Evolutionary conservation across 2,329 filamentous ascomycete species (phyloP).

Genomic region (Penicillium sp.): DNA sequence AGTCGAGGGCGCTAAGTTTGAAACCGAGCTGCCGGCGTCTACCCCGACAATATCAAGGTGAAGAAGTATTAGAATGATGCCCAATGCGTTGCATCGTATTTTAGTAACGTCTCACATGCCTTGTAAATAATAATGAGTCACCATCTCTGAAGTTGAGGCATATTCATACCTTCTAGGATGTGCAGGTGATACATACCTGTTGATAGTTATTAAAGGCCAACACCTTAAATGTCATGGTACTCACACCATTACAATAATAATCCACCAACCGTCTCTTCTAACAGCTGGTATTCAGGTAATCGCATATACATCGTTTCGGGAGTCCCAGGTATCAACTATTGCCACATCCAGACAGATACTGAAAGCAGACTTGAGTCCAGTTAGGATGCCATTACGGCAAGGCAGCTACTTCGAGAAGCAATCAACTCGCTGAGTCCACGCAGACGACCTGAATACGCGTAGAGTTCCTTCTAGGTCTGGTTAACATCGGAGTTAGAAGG

Average conservation of each 20-base stretch:
- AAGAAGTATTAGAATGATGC: background rate
- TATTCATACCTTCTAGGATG: background rate
- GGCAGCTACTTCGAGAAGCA: too few species aligned
- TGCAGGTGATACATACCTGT: background rate
- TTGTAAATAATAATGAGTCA: background rate
- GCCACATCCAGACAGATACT: too few species aligned
- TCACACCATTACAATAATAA: conserved; percentile 23
- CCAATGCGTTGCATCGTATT: too few species aligned
- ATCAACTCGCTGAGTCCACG: too few species aligned
- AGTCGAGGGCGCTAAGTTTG: conserved; percentile 6
- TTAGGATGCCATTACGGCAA: too few species aligned
- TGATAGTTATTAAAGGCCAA: background rate
- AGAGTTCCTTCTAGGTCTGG: too few species aligned
- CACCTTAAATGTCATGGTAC: background rate
- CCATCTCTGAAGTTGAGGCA: background rate
- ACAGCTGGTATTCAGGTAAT: conserved; percentile 31
- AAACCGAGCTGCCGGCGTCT: conserved; percentile 8
- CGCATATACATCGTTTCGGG: conserved; percentile 34
- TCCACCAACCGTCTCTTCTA: conserved; percentile 29
- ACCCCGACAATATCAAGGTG: conserved; percentile 3
- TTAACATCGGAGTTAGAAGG: too few species aligned
- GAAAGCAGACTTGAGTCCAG: too few species aligned
- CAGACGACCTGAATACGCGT: too few species aligned
- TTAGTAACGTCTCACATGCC: background rate
- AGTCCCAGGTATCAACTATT: conserved; percentile 29